Evolutionary conservation across 1,284 basidiomycete genomes (phyloP).

Genomic region (Ustilago bromivora): DNA sequence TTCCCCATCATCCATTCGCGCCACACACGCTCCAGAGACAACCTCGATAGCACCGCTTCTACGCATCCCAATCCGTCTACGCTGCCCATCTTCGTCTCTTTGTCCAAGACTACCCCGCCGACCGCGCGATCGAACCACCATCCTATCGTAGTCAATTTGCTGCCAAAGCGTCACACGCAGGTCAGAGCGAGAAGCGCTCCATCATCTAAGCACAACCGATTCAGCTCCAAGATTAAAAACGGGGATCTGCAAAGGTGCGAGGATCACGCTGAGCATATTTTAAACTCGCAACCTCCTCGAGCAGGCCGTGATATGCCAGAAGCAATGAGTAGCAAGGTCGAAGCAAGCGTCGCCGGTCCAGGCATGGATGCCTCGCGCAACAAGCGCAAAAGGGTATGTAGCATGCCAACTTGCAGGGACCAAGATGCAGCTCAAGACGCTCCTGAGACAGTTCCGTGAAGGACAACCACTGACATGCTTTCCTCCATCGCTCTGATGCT

Average conservation of each 20-base stretch:
- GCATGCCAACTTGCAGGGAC: too few relatives aligned
- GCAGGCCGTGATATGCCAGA: constrained; percentile 18
- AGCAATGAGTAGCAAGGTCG: constrained; percentile 32
- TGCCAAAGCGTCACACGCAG: neutral
- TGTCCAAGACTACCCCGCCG: too few relatives aligned
- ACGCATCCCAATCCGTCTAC: neutral
- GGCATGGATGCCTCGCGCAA: constrained; percentile 31
- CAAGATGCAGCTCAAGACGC: neutral
- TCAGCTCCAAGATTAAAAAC: neutral
- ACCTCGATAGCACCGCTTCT: too few relatives aligned
- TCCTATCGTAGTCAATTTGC: neutral
- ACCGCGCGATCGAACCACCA: neutral
- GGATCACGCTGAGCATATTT: neutral
- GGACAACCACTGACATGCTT: neutral
- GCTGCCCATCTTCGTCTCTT: neutral
- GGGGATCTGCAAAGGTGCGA: neutral
- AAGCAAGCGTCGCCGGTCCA: constrained; percentile 14
- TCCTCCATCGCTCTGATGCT: neutral
- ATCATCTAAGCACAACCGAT: neutral
- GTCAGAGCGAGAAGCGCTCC: neutral
- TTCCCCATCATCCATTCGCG: neutral
- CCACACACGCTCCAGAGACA: neutral
- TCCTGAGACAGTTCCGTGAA: neutral
- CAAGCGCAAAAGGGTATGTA: constrained; percentile 48
- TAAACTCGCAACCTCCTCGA: neutral